Evolutionary conservation across 331 rosid species (phyloP), one percentile per base, ranked within the genome.

Genomic region (Dryas integrifolia): DNA sequence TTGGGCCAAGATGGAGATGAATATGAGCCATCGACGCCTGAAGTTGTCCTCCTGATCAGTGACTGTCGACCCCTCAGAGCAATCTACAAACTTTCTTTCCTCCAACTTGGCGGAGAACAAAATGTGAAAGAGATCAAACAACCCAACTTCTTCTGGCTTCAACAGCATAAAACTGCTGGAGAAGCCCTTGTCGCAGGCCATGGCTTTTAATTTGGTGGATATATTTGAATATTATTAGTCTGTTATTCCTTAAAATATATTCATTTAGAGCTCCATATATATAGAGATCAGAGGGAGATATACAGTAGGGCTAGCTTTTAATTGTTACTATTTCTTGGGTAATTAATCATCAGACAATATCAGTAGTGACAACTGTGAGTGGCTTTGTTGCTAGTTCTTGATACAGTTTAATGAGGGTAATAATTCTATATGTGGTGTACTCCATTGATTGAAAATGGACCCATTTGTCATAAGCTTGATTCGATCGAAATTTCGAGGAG

Each of bases 11-110:
- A 89, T 35, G 35, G 97, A 92, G 9, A 86, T 4, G 55, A 41
- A 77, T 5, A 89, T 82, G 12, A 89, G 75, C 87, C 89, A 82
- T 82, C 96, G 82, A 0, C 73, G 57, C 18, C 79, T 57, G 66
- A 87, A 82, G 67, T 62, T 73, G 56, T 52, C 14, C 46, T 44
- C 57, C 1, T 85, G 83, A 1, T 18, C 56, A 38, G n/a, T 0
- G 10, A 55, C 76, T 4, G 50, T 65, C 35, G 35, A 4, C 55
- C 66, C 16, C 35, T 70, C 72, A 0, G 59, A 5, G 40, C 49
- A 49, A 8, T 88, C 89, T 41, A 87, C 84, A 24, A 81, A 84
- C 43, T 72, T 75, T 6, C 83, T 78, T 3, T 84, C 21, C 38
- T 62, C 73, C 1, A 78, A 12, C 8, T 73, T 79, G 7, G 41